Conservation (phyloP, 148 eudicot species). For the Dysphania ambrosioides region DNA sequence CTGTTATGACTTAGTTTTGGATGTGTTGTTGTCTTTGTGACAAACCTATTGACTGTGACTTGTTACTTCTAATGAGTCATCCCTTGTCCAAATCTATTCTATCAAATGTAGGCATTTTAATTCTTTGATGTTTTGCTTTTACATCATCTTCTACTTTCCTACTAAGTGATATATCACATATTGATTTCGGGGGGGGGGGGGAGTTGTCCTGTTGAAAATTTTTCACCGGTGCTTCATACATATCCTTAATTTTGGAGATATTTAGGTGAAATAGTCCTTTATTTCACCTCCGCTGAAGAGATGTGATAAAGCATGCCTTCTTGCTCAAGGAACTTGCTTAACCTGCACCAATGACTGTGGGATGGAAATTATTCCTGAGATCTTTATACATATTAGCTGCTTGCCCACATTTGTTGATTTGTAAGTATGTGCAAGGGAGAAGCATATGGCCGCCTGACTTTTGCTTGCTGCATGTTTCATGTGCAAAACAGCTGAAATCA, state of each 20-base stretch:
- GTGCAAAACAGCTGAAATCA: neutral
- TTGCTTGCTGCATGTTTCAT: neutral
- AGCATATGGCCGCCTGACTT: neutral
- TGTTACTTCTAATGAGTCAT: too few relatives aligned
- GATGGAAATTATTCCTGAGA: neutral
- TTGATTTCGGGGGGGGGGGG: too few relatives aligned
- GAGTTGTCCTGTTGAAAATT: too few relatives aligned
- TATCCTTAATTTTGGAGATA: neutral
- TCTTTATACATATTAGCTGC: neutral
- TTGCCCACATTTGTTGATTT: neutral
- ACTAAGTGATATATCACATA: too few relatives aligned
- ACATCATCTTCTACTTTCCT: neutral
- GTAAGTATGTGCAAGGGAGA: neutral
- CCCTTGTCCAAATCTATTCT: neutral
- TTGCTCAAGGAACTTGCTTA: neutral
- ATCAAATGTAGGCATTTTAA: neutral
- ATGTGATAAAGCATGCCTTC: neutral
- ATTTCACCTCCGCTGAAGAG: neutral
- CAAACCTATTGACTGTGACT: too few relatives aligned
- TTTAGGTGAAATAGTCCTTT: conserved; percentile 3
- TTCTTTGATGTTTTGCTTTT: neutral
- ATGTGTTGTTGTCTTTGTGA: too few relatives aligned
- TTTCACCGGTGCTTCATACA: too few relatives aligned
- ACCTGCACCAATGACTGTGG: neutral
- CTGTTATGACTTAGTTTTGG: neutral